A percentile compares a stretch with the other conserved stretches of the same genome.
Conservation (phyloP, 2,329 filamentous ascomycete genomes). For the Neonectria ditissima region DNA sequence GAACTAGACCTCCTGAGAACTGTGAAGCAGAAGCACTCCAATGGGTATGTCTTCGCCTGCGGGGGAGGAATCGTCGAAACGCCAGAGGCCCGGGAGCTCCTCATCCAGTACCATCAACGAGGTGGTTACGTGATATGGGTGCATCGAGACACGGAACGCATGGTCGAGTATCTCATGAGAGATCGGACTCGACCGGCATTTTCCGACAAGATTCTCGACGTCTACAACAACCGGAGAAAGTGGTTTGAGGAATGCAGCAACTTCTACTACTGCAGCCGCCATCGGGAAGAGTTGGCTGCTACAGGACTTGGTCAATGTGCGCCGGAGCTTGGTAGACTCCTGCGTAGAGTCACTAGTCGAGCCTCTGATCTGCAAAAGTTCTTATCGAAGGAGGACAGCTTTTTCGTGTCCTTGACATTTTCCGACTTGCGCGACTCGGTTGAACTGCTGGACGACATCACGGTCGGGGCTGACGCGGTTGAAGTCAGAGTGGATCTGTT, state of each 20-base stretch:
- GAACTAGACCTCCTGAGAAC: slow-evolving; percentile 81
- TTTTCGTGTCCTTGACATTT: slow-evolving; percentile 92
- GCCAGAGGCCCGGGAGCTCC: slow-evolving; percentile 79
- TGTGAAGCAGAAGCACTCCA: slow-evolving; percentile 78
- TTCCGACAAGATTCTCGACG: slow-evolving; percentile 89
- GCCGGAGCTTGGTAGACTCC: slow-evolving; percentile 39
- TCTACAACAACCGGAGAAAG: slow-evolving; percentile 88
- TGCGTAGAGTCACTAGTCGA: slow-evolving; percentile 52
- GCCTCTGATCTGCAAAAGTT: slow-evolving; percentile 59
- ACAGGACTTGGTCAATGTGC: slow-evolving; percentile 20
- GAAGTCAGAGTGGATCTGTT: slow-evolving; percentile 94
- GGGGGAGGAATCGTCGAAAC: slow-evolving; percentile 94
- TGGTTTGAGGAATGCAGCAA: slow-evolving; percentile 97
- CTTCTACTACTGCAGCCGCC: slow-evolving; percentile 89
- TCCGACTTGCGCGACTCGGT: slow-evolving; percentile 76
- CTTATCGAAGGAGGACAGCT: slow-evolving; percentile 75
- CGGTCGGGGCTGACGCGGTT: slow-evolving; percentile 90
- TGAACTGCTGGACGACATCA: slow-evolving; percentile 75
- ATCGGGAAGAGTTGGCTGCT: slow-evolving; percentile 49
- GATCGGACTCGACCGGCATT: slow-evolving; percentile 95
- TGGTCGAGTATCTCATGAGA: slow-evolving; percentile 87
- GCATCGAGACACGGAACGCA: slow-evolving; percentile 86
- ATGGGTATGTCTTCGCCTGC: slow-evolving; percentile 88
- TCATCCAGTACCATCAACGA: slow-evolving; percentile 77
- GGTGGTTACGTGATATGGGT: slow-evolving; percentile 90